Base-by-base conservation (phyloP, 768 basidiomycete species). In the Coprinopsis cinerea region DNA sequence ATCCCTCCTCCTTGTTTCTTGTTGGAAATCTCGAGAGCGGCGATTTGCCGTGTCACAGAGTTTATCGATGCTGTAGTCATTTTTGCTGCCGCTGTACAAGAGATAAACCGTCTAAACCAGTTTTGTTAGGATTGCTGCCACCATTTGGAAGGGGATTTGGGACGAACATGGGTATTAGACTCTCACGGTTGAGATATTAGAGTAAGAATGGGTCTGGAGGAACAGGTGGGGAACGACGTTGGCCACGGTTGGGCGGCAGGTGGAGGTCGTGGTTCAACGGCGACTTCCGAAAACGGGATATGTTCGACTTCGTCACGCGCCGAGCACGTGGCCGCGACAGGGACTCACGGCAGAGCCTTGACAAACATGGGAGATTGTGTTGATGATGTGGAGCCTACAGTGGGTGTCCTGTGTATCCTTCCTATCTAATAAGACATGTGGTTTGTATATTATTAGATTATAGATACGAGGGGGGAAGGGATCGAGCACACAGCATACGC, bases 31-130 rank as follows among this genome's bases (percentile, higher is more conserved):
- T 88, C 85, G 25, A 88, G 75, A 1, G 81, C 76, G 37, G 83
- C 76, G 20, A 88, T 79, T 59, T 88, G 85, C 37, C 78, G 75
- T 9, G 84, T 85, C 40, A 88, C 70, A 2, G 82, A 75, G 22
- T 76, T 70, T 62, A 87, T 73, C 43, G 74, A 71, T 15, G 73
- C 45, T n/a, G n/a, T n/a, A 34, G 30, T 11, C 41, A 43, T 43
- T 6, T 43, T 25, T 6, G 37, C 18, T 43, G 23, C 11, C 9
- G n/a, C 17, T 39, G 36, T 6, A 39, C 18, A 18, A 18, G n/a
- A 39, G 11, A 39, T 39, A 39, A 39, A 32, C 30, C 15, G 15
- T 15, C 30, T 9, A 32, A 15, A 9, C 15, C 30, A 32, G 15
- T 15, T 9, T 32, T 15, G 30, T 32, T 32, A 32, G 15, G 15